Base-by-base conservation (phyloP, 345 rosid genomes). In the Gossypium rotundifolium region DNA sequence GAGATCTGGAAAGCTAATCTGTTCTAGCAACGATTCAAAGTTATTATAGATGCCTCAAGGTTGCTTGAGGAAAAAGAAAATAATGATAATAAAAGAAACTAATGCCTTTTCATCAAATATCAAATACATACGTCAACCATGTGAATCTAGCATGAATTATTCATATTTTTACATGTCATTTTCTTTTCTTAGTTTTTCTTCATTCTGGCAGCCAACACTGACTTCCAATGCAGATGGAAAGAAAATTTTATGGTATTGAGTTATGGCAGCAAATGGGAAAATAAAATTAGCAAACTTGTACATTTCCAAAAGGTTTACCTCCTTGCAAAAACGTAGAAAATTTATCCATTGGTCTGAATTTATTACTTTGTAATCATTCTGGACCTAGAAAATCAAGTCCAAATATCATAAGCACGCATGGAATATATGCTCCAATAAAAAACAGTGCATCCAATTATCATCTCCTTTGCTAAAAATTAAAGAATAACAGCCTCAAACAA, bases 261-360 rank as follows among this genome's bases (percentile, higher is more conserved):
- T 40, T 23, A 20, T 58, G 42, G 5, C 29, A 10, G 5, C 1
- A 70, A 25, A 20, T 2, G 60, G 9, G 8, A 9, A 69, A 33
- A 14, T 10, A 52, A 7, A 10, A 71, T 13, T 25, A 49, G 58
- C 9, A 54, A 66, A 40, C 14, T 25, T 13, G 18, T 42, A 2
- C 14, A 2, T 38, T 29, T 55, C 16, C 7, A 46, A 49, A 51
- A 55, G 76, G 64, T 75, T 75, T 71, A 87, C 91, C 84, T 87
- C 91, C 54, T 75, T 60, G 79, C 82, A 87, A 75, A 87, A 87
- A 22, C 86, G 91, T 62, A 85, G 79, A 80, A 87, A 71, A 67
- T 73, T 72, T 68, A 72, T 54, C 91, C 91, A 87, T 53, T 87
- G 91, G 65, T 87, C 89, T 71, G 64, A 16, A 86, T 84, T 87